phyloP scores from a whole-genome alignment of 805 yeast species.

The Saccharomycopsis synnaedendra region DNA sequence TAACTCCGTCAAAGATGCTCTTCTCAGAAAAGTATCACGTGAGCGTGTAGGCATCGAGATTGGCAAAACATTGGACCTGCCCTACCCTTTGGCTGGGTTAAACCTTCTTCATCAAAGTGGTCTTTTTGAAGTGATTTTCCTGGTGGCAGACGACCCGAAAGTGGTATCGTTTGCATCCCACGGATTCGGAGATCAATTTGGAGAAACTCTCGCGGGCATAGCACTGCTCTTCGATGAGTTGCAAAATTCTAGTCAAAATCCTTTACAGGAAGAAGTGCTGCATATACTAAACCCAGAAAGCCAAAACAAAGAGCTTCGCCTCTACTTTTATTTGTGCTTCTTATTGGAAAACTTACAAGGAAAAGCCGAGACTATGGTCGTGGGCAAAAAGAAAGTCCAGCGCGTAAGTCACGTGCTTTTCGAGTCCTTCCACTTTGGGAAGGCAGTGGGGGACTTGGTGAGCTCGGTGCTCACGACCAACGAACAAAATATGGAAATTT shows the following conservation, averaged over 20 bases:
- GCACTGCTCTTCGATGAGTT: background rate
- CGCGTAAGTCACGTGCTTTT: conserved; percentile 13
- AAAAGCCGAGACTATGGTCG: background rate
- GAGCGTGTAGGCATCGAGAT: conserved; percentile 87
- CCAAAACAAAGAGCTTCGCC: conserved; percentile 1
- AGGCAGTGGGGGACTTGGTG: conserved; percentile 11
- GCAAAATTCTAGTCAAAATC: background rate
- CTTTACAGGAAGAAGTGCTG: conserved; percentile 3
- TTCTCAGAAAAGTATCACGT: conserved; percentile 67
- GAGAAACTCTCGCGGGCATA: conserved; percentile 1
- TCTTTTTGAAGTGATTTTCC: conserved; percentile 50
- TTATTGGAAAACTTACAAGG: conserved; percentile 8
- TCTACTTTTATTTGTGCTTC: conserved; percentile 10
- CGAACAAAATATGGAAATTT: background rate
- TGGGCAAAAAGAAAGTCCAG: background rate
- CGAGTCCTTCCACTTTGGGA: conserved; percentile 11
- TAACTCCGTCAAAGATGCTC: conserved; percentile 36
- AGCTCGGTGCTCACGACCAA: conserved; percentile 8
- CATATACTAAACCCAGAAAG: background rate
- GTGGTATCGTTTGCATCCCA: conserved; percentile 13
- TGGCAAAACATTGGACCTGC: conserved; percentile 60
- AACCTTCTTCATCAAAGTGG: conserved; percentile 42
- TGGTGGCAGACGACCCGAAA: conserved; percentile 11
- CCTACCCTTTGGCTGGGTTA: conserved; percentile 54
- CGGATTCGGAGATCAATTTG: conserved; percentile 14